Conservation (phyloP, 768 basidiomycete species). For the Rhodosporidiobolus sp. region DNA sequence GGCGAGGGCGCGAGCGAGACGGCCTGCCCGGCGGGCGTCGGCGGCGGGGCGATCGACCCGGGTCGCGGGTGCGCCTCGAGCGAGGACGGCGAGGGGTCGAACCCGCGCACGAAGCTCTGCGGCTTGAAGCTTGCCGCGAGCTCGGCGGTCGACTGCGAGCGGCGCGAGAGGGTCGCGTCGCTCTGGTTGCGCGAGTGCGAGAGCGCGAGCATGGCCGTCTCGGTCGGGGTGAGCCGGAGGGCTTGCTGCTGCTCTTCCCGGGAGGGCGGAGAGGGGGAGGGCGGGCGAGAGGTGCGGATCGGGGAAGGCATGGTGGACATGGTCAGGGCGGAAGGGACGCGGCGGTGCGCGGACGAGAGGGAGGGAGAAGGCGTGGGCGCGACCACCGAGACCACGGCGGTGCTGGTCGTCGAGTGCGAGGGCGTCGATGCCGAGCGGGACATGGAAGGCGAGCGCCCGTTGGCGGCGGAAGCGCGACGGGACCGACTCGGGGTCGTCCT, state of each 20-base stretch:
- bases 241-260: not conserved
- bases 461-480: not conserved
- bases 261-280: constrained; percentile 1
- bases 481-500: not conserved
- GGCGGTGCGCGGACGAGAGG: not conserved
- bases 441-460: not conserved
- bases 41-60: constrained; percentile 34
- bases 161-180: constrained; percentile 7
- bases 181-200: constrained; percentile 10
- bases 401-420: not conserved
- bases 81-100: constrained; percentile 26
- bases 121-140: constrained; percentile 37
- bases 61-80: constrained; percentile 19
- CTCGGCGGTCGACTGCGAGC: constrained; percentile 20
- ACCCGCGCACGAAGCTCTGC: constrained; percentile 32
- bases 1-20: constrained; percentile 16
- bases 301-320: not conserved
- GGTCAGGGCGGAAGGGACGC: constrained; percentile 7
- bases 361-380: not conserved
- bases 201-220: constrained; percentile 14
- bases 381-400: constrained; percentile 4
- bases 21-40: constrained; percentile 15
- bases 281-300: constrained; percentile 8
- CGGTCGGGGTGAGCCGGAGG: constrained; percentile 1
- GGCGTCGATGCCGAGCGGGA: constrained; percentile 15